phyloP scores from a whole-genome alignment of 805 yeast genomes.

The Hermanozyma aechmeae region DNA sequence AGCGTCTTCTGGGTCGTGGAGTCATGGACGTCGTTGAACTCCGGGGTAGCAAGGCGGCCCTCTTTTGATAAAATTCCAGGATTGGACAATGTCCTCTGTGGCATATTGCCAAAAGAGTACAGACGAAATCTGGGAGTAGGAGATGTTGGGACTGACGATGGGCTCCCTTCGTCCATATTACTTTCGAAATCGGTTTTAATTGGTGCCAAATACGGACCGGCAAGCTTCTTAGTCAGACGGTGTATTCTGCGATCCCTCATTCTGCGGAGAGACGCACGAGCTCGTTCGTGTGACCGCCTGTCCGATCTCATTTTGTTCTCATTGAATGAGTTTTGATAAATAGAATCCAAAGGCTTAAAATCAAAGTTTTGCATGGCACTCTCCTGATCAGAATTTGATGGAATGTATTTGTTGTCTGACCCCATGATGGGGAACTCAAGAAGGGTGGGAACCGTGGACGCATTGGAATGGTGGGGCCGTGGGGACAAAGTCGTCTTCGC shows the following conservation, averaged over 20 bases:
- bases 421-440: slow-evolving; percentile 34
- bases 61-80: too few relatives aligned
- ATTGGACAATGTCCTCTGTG: too few relatives aligned
- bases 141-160: too few relatives aligned
- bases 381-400: slow-evolving; percentile 11
- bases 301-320: slow-evolving; percentile 10
- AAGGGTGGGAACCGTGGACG: slow-evolving; percentile 28
- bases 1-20: too few relatives aligned
- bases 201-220: too few relatives aligned
- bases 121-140: too few relatives aligned
- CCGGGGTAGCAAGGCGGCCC: too few relatives aligned
- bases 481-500: slow-evolving; percentile 3
- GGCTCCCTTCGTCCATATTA: too few relatives aligned
- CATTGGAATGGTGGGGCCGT: slow-evolving; percentile 4
- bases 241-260: slow-evolving; percentile 52
- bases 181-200: too few relatives aligned
- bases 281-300: slow-evolving; percentile 45
- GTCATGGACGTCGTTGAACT: too few relatives aligned
- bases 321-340: slow-evolving; percentile 4
- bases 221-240: not conserved
- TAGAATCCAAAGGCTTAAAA: slow-evolving; percentile 8
- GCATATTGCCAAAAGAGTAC: too few relatives aligned
- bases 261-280: slow-evolving; percentile 55
- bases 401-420: slow-evolving; percentile 18
- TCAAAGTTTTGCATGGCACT: slow-evolving; percentile 9